Evolutionary conservation across 176 grass and related monocot genomes (phyloP), one percentile per base, ranked within the genome.

Genomic region (Eragrostis nindensis): DNA sequence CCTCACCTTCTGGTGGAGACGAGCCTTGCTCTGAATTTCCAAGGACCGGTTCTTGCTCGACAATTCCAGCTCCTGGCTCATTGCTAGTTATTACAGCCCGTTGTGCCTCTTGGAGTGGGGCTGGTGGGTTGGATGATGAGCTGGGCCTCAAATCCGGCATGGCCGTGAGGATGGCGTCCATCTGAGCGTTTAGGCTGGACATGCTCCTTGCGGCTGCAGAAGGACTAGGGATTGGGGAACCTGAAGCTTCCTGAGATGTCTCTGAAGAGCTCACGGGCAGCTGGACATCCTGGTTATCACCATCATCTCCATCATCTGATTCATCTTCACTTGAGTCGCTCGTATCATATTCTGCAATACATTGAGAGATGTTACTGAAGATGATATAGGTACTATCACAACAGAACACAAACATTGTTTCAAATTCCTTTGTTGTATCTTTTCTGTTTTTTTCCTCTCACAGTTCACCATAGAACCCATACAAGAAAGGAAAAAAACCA

Each of bases 311-410:
- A 54, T 43, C 77, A 56, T 55, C 77, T 59, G 81, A 53, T 1
- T 15, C 19, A 15, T 76, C 64, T 63, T 76, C 71, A 62, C 60
- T 42, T 25, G 78, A 64, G 24, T 22, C 26, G 25, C 80, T 72
- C 25, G 21, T 25, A 29, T 40, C 38, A 70, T 50, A 77, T 49
- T 59, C 87, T 89, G 77, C 78, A 75, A 71, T 61, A 54, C 47
- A 68, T 68, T 39, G n/a, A 74, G 39, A 80, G 6, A 48, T 32
- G 38, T 56, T 25, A 69, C 22, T 16, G 5, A 66, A 49, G 30
- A 68, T 75, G 45, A 15, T 48, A 70, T 13, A 21, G 59, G n/a
- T 64, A 21, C 47, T 63, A 70, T 26, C 45, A 68, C 19, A 29
- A 38, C 17, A 68, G 32, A 22, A 36, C 52, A 65, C 44, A 47